Conservation (phyloP, 495 filamentous ascomycete genomes). For the Neurospora tetrasperma region DNA sequence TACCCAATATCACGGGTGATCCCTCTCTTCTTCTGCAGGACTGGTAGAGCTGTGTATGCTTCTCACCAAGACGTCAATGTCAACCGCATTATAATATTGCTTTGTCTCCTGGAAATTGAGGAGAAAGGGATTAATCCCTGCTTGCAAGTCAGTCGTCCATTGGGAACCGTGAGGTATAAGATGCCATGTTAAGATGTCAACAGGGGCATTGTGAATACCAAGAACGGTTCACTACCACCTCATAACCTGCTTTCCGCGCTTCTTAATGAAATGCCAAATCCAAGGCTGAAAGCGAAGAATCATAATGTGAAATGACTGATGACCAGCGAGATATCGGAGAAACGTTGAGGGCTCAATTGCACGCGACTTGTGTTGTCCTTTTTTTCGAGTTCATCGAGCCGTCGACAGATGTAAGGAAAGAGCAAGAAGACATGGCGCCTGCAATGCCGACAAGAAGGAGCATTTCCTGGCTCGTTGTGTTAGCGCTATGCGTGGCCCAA, state of each 20-base stretch:
- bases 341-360: not conserved
- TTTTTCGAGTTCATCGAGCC: not conserved
- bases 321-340: not conserved
- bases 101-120: not conserved
- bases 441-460: not conserved
- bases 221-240: conserved; percentile 6
- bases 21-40: not conserved
- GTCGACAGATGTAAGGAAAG: not conserved
- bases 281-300: not conserved
- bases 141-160: accelerated
- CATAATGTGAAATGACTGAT: not conserved
- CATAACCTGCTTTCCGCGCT: conserved; percentile 10
- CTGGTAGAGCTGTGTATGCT: not conserved
- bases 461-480: not conserved
- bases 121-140: not conserved
- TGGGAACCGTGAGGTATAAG: not conserved
- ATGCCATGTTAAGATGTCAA: not conserved
- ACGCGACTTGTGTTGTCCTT: not conserved
- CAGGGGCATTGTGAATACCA: not conserved
- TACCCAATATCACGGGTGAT: not conserved
- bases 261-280: not conserved
- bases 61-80: not conserved
- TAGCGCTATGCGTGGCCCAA: conserved; percentile 2
- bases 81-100: not conserved
- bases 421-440: not conserved